Conservation (phyloP, 345 rosid genomes). For the Camelina neglecta region DNA sequence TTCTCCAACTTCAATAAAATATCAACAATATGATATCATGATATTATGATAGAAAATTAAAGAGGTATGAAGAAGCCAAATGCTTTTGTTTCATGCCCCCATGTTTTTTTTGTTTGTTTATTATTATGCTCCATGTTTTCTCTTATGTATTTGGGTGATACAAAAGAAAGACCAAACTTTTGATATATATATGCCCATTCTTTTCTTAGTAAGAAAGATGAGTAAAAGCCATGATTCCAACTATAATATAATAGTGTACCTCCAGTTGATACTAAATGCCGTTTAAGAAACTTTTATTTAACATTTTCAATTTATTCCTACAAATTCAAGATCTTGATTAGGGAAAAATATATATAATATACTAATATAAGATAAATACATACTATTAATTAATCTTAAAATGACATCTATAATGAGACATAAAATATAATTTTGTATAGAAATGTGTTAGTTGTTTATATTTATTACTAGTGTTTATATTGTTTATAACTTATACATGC, state of each 20-base stretch:
- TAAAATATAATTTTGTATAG: background rate
- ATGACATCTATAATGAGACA: background rate
- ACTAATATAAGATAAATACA: too few species aligned
- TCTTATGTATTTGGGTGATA: conserved; percentile 6
- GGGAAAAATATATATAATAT: background rate
- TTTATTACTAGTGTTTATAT: background rate
- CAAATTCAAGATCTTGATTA: background rate
- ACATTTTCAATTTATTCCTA: background rate
- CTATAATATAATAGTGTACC: background rate
- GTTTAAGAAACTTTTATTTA: background rate
- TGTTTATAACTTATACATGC: conserved; percentile 15
- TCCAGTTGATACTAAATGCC: background rate
- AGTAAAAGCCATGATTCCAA: background rate
- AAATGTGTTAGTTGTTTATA: background rate
- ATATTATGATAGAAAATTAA: conserved; percentile 5
- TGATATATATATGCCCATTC: background rate
- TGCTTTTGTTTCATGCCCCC: conserved; percentile 6
- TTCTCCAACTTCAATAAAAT: conserved; percentile 20
- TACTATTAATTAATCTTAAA: background rate
- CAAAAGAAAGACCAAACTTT: background rate
- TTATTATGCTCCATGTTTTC: too few species aligned
- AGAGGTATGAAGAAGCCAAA: conserved; percentile 13
- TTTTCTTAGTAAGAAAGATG: background rate
- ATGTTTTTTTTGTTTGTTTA: conserved; percentile 1
- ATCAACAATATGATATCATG: conserved; percentile 1